Evolutionary conservation across 805 yeast species (phyloP), one percentile per base, ranked within the genome.

Genomic region (Maudiozyma serrabonitensis): DNA sequence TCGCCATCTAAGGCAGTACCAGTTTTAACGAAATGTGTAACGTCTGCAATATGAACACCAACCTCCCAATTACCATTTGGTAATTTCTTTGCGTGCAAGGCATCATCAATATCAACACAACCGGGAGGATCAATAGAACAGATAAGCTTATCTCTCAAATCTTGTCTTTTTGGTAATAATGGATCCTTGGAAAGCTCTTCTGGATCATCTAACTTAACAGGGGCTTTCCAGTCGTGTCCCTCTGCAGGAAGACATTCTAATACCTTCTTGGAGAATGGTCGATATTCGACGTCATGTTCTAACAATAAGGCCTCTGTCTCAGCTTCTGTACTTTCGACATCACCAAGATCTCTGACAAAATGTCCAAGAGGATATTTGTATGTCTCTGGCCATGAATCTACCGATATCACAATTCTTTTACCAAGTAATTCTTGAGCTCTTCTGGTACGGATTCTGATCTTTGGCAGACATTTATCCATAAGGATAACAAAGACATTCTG

Each of bases 11-110:
- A 74, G 0, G 98, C 82, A 3, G 96, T 88, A 54, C 82, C 84
- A 0, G 99, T 84, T 67, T 89, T 88, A 43, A 93, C 99, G 62
- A 93, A 93, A 69, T 93, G 95, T 1, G 98, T 87, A 31, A 93
- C 99, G 69, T 93, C 99, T 9, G 99, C 99, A 71, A 93, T 93
- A 63, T 93, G 99, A 31, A 93, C 99, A 62, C 99, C 99, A 50
- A 93, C 95, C 66, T 93, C 96, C 73, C 79, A 89, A 64, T 91
- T 87, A 0, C 99, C 99, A 65, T 93, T 93, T 1, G 95, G 89
- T 46, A 93, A 74, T 48, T 65, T 64, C 54, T 76, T 72, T 0
- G 98, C 98, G 63, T 93, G 99, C 45, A 93, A 73, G 1, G 99
- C 99, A 72, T 93, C 96, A 72, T 93, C 99, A 60, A 93, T 93